Base-by-base conservation (phyloP, 768 basidiomycete species). In the Pleurotus salmoneostramineus region DNA sequence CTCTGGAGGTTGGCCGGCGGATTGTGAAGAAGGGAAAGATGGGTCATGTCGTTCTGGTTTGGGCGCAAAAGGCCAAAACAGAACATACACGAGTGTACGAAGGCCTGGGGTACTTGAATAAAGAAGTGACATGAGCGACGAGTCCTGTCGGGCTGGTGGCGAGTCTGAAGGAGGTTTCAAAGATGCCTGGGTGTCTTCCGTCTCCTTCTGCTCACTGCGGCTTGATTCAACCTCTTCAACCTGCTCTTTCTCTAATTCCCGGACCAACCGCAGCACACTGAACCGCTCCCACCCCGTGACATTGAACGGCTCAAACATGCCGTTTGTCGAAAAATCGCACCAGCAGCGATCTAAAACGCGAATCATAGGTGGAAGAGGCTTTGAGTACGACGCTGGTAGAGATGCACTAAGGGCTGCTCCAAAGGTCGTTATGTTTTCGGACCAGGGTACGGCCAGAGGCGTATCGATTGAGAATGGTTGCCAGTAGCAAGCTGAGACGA, bases 401-500 rank as follows among this genome's bases (percentile, higher is more conserved):
- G 77, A 77, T 42, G 80, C 72, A 49, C 77, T 80, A 57, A 91
- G 69, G 2, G 88, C 88, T 36, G 88, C 81, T 1, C 81, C 79
- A 66, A 88, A 90, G 12, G 89, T 91, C 10, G 85, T 87, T 68
- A 90, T 80, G 64, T 86, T 84, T 47, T 81, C 76, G 4, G 84
- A 71, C 88, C 88, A 91, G 7, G 89, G 87, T 14, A 66, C 68
- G 10, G 83, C 79, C 58, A 93, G 83, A 0, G 80, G 75, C 31
- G 80, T 83, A 60, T 85, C 81, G 48, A 85, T 69, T 21, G 87
- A 82, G 57, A 91, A 83, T 33, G 93, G 89, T 61, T 90, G 89
- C 92, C 92, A 93, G 71, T 93, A 93, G 69, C 92, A 94, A 14
- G 92, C 89, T 12, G 92, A 89, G 60, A 91, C 77, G 68, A 92